Evolutionary conservation across 164 flowering plant species (phyloP).

Genomic region (Magnolia officinalis): DNA sequence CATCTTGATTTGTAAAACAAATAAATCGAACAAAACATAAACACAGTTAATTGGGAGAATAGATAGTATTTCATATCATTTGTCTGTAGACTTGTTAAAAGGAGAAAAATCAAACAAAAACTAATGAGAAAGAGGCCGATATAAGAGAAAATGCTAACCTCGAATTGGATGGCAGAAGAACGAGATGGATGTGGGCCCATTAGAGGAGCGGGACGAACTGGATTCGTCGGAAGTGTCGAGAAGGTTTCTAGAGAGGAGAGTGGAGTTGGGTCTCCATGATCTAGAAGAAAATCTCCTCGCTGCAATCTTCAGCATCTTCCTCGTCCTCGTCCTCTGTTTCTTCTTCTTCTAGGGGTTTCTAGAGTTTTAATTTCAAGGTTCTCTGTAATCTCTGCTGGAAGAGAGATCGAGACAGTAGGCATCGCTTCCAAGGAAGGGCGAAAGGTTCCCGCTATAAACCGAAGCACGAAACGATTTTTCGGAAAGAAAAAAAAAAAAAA

Average conservation of each 20-base stretch:
- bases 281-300: conserved; percentile 59
- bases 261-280: conserved; percentile 36
- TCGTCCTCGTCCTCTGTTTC: too few relatives aligned
- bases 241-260: conserved; percentile 23
- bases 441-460: too few relatives aligned
- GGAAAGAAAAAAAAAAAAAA: too few relatives aligned
- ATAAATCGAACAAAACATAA: not conserved
- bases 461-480: too few relatives aligned
- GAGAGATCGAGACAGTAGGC: too few relatives aligned
- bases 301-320: conserved; percentile 55
- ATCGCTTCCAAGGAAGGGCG: too few relatives aligned
- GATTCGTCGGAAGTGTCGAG: conserved; percentile 19
- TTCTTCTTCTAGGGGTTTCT: too few relatives aligned
- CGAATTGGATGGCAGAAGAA: conserved; percentile 20
- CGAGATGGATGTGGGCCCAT: conserved; percentile 10
- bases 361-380: too few relatives aligned
- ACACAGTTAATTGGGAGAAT: not conserved
- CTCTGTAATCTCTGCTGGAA: too few relatives aligned
- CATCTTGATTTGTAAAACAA: too few relatives aligned
- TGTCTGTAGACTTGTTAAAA: too few relatives aligned
- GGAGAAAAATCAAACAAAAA: not conserved
- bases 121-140: not conserved
- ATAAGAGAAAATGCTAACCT: conserved; percentile 31
- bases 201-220: conserved; percentile 17
- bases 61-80: too few relatives aligned